phyloP scores from a whole-genome alignment of 2,329 filamentous ascomycete species.

The Phialophora tarda region DNA sequence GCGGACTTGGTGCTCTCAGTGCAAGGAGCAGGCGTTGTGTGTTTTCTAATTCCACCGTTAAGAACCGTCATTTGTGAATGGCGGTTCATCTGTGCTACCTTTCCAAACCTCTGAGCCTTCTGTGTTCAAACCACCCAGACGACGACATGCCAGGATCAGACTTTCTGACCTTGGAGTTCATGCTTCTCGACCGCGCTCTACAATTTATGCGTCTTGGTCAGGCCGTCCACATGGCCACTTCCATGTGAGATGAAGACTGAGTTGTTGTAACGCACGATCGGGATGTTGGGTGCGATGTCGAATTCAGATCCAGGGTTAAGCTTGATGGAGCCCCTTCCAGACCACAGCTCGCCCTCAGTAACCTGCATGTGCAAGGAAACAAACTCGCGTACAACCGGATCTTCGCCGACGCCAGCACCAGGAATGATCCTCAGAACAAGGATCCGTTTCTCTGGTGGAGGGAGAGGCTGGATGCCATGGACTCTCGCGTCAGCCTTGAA shows the following conservation, averaged over 20 bases:
- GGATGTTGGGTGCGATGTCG: background rate
- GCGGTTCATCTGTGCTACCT: background rate
- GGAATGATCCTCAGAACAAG: constrained; percentile 6
- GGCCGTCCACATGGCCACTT: background rate
- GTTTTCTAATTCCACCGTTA: background rate
- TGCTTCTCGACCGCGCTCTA: background rate
- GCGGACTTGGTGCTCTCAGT: background rate
- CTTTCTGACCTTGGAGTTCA: background rate
- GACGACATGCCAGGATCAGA: background rate
- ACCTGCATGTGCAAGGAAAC: constrained; percentile 2
- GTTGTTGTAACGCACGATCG: constrained; percentile 2
- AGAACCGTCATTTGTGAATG: background rate
- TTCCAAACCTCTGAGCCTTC: background rate
- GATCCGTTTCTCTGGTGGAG: background rate
- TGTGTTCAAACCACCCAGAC: background rate
- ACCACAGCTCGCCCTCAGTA: constrained; percentile 9
- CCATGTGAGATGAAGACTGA: background rate
- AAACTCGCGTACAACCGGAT: constrained; percentile 4
- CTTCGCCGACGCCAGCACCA: background rate
- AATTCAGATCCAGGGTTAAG: background rate
- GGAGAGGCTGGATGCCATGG: background rate
- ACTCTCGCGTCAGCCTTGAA: constrained; percentile 8
- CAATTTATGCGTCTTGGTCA: background rate
- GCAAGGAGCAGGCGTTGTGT: background rate
- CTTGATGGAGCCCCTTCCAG: background rate